Conservation (phyloP, 2,329 filamentous ascomycete genomes). For the Ascochyta rabiei region DNA sequence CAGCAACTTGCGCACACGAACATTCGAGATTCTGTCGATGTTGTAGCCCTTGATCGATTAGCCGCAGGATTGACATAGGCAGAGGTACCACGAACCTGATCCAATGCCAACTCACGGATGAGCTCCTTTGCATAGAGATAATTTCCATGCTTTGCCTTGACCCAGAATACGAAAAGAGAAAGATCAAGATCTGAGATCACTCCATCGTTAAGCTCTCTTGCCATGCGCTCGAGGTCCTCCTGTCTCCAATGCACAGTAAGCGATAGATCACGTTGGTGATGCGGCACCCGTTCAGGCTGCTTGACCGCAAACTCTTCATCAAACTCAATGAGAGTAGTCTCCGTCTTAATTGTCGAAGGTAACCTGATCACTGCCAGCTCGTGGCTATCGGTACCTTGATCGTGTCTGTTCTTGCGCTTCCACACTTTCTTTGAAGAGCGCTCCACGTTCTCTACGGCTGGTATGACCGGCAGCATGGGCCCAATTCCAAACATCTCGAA, state of each 20-base stretch:
- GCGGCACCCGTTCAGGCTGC: neutral
- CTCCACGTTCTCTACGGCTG: neutral
- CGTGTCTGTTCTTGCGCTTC: neutral
- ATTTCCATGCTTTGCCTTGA: slow-evolving; percentile 27
- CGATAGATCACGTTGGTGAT: slow-evolving; percentile 8
- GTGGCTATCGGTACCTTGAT: neutral
- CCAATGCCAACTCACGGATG: slow-evolving; percentile 36
- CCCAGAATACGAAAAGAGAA: slow-evolving; percentile 34
- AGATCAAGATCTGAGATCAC: slow-evolving; percentile 35
- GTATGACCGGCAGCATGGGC: slow-evolving; percentile 6
- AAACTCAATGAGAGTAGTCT: slow-evolving; percentile 1
- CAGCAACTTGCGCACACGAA: slow-evolving; percentile 22
- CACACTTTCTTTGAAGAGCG: neutral
- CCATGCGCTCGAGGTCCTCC: slow-evolving; percentile 19
- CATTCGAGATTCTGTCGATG: slow-evolving; percentile 21
- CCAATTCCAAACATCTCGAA: slow-evolving; percentile 11
- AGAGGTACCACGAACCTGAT: slow-evolving; percentile 24
- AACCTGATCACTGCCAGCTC: neutral
- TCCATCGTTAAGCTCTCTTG: slow-evolving; percentile 27
- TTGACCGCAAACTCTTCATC: neutral
- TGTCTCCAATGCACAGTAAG: slow-evolving; percentile 9
- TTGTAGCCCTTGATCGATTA: slow-evolving; percentile 25
- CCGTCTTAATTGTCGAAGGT: neutral
- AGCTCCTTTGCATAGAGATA: slow-evolving; percentile 30
- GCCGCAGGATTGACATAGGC: neutral